Evolutionary conservation across 805 yeast species (phyloP), one percentile per base, ranked within the genome.

Genomic region (Kodamaea neixiangensis): DNA sequence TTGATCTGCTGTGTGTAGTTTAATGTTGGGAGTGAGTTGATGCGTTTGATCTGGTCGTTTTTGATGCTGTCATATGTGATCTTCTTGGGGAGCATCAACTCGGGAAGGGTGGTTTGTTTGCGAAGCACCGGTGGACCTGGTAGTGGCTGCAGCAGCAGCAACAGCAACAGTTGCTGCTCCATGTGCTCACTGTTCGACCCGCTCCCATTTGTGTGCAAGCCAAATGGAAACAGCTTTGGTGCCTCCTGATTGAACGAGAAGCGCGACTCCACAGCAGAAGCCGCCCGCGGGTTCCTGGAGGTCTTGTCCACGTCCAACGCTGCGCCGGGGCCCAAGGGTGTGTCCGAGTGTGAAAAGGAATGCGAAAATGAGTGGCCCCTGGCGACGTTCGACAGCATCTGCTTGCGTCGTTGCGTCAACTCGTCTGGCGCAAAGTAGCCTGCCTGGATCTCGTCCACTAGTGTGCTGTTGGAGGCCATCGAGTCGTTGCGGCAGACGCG

Each of bases 401-500:
- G 49, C n/a, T 39, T 47, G 34, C 48, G 41, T 3, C 41, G 37
- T 14, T 43, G 46, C 13, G 37, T 13, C 22, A 44, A 34, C 31
- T 44, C 47, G 17, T 37, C 40, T n/a, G 20, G 7, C n/a, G n/a
- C n/a, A 35, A 33, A 40, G 45, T 31, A 47, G 17, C 29, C 44
- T 11, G 7, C 35, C 9, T 31, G 45, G 17, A 29, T 49, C 2
- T 60, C 68, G n/a, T 67, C 71, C 13, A 68, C 69, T 37, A 69
- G 52, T 3, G 73, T 69, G 13, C 68, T 72, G 1, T 68, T 62
- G n/a, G 72, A 67, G 9, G 55, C 29, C 18, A 58, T 54, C 29
- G 58, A 55, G 31, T 56, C 63, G 33, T 54, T 62, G 47, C 61
- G 46, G 22, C 50, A 48, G 6, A 49, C 46, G 25, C 48, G 39